Evolutionary conservation across 331 rosid species (phyloP), one percentile per base, ranked within the genome.

Genomic region (Pyracantha coccinea): DNA sequence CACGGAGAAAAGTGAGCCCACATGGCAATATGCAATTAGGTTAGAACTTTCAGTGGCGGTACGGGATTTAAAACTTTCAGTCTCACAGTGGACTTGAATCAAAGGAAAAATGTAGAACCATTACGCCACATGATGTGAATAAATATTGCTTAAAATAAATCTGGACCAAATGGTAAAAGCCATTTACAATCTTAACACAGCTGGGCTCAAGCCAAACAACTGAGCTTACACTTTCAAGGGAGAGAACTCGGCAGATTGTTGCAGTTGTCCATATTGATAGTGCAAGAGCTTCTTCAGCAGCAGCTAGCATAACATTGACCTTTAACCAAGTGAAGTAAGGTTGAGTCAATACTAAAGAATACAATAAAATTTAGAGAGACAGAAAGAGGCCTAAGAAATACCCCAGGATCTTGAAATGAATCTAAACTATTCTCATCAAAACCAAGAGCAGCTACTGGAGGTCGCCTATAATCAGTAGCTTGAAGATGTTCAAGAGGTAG

Each of bases 401-500:
- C 98, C 97, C 80, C 84, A 53, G 87, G 47, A 55, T 85, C 75
- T 69, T 83, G 83, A 69, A 84, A 75, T 54, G 73, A 76, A 61
- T 82, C 79, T 73, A 78, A 75, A 85, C 61, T 57, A 24, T 83
- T 81, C 77, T 88, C 88, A 31, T 54, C 68, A 55, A 91, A 82
- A 72, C 90, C 93, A 73, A 89, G 91, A 61, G 85, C 72, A 77
- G 85, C 63, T 76, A 85, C 82, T 72, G 98, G 79, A 79, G 88
- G 85, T 68, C 97, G 81, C 66, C 79, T 80, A 68, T 93, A 93
- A 80, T 82, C 84, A 74, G 88, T 88, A 71, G 93, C 80, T 85
- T 91, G 97, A 69, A 93, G 89, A 82, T 93, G 95, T 66, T 89
- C 97, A 24, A 91, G 95, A 80, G 97, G 98, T 79, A 83, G 96